phyloP scores from a whole-genome alignment of 495 filamentous ascomycete species.

The Tuber borchii region DNA sequence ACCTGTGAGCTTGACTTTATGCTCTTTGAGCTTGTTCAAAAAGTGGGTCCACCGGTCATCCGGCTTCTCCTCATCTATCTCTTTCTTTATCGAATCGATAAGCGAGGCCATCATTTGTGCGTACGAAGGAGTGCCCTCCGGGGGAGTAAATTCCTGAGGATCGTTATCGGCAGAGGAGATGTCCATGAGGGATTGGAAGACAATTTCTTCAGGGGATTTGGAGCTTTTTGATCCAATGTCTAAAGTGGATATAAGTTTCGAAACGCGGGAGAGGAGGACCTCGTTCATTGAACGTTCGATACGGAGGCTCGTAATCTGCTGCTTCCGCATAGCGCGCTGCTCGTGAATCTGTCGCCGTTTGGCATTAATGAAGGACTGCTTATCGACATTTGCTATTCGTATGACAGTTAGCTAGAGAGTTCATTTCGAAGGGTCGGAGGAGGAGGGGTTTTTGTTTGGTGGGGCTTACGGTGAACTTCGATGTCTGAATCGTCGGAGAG shows the following conservation, averaged over 20 bases:
- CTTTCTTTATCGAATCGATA: constrained; percentile 88
- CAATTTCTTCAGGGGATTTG: constrained; percentile 62
- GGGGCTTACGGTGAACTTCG: constrained; percentile 67
- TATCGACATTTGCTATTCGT: constrained; percentile 79
- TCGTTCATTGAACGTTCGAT: constrained; percentile 93
- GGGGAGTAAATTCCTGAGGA: constrained; percentile 54
- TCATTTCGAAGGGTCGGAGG: neutral
- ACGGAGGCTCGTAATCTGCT: constrained; percentile 83
- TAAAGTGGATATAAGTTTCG: constrained; percentile 63
- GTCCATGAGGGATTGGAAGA: constrained; percentile 83
- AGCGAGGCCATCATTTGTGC: constrained; percentile 91
- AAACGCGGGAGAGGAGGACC: constrained; percentile 74
- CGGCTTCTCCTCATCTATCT: constrained; percentile 63
- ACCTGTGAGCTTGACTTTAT: constrained; percentile 66
- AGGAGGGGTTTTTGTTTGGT: neutral
- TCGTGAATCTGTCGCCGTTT: constrained; percentile 96
- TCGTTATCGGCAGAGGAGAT: constrained; percentile 64
- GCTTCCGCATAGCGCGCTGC: constrained; percentile 71
- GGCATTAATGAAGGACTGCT: constrained; percentile 94
- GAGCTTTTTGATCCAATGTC: constrained; percentile 50
- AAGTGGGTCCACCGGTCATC: constrained; percentile 61
- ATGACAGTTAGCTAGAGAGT: constrained; percentile 8
- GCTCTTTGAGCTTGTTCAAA: constrained; percentile 64
- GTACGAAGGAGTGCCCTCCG: constrained; percentile 72
- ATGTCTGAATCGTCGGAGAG: constrained; percentile 96